Base-by-base conservation (phyloP, 257 asterid species). In the Salvia splendens region DNA sequence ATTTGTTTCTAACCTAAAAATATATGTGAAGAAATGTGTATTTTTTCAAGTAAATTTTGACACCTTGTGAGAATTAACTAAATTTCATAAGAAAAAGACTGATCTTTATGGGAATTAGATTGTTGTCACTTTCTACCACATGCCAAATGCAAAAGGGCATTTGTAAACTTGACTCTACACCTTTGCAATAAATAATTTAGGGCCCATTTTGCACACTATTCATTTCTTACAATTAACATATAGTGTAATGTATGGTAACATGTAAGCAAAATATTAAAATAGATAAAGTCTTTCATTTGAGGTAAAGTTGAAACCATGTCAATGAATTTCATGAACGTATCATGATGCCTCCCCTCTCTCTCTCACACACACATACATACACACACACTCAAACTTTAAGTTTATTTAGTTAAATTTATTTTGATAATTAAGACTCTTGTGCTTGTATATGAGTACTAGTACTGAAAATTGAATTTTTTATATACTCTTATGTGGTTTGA, bases 141-240 rank as follows among this genome's bases (percentile, higher is more conserved):
- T 59, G 78, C 72, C 58, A 61, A 56, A 15, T 55, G 72, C 63
- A 61, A 59, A 76, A 47, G 38, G 41, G 72, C 48, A 51, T 73
- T 73, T 67, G 61, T 56, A 53, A 59, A 53, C 51, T 66, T 59
- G 70, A 68, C 78, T 30, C 45, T 46, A 43, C 20, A 55, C 64
- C 47, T 1, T 46, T 7, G 12, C 67, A 71, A 53, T 76, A 67
- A 60, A 65, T 56, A 62, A 36, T n/a, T 56, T 42, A 2, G 15
- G 68, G n/a, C 17, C 73, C 63, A 50, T 46, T 58, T 28, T 51
- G 46, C 14, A 33, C 16, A 9, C 46, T 46, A 6, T 72, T 41
- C 32, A 46, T 61, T 62, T 71, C 55, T 35, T 9, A 33, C 15
- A 12, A 46, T 38, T 32, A 54, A 14, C 54, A 58, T 24, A 24